Evolutionary conservation across 2,329 filamentous ascomycete species (phyloP).

Genomic region (Diaporthe longicolla): DNA sequence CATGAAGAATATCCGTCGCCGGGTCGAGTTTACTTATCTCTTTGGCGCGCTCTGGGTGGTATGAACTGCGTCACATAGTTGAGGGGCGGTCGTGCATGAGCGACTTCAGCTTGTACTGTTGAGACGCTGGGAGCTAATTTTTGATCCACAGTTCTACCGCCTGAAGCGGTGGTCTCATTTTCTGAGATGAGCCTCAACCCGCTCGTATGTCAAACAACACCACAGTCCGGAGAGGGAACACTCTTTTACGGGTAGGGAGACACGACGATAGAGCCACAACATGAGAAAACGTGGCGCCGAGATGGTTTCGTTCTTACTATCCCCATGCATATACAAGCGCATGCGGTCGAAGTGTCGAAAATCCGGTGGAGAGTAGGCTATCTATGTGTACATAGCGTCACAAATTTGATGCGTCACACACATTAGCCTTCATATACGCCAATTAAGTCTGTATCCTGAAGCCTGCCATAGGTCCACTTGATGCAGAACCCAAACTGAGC

Average conservation of each 20-base stretch:
- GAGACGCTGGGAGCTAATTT: neutral
- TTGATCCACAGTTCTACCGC: conserved; percentile 6
- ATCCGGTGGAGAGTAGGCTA: too few relatives aligned
- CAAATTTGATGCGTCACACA: too few relatives aligned
- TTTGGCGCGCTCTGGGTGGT: conserved; percentile 19
- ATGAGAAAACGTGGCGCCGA: neutral
- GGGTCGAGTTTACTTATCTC: conserved; percentile 11
- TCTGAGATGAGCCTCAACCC: neutral
- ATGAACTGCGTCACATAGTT: neutral
- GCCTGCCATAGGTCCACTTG: too few relatives aligned
- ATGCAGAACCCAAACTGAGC: too few relatives aligned
- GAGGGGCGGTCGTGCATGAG: neutral
- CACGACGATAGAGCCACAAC: neutral
- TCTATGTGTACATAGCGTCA: too few relatives aligned
- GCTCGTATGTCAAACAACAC: neutral
- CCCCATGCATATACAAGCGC: too few relatives aligned
- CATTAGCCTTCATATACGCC: too few relatives aligned
- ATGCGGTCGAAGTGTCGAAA: too few relatives aligned
- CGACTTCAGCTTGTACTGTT: neutral
- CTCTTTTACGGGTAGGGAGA: neutral
- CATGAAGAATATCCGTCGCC: neutral
- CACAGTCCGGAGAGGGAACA: neutral
- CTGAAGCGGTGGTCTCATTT: conserved; percentile 14
- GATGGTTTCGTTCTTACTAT: too few relatives aligned
- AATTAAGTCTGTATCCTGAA: too few relatives aligned